Evolutionary conservation across 2,329 filamentous ascomycete species (phyloP), one percentile per base, ranked within the genome.

Genomic region (Annulohypoxylon truncatum): DNA sequence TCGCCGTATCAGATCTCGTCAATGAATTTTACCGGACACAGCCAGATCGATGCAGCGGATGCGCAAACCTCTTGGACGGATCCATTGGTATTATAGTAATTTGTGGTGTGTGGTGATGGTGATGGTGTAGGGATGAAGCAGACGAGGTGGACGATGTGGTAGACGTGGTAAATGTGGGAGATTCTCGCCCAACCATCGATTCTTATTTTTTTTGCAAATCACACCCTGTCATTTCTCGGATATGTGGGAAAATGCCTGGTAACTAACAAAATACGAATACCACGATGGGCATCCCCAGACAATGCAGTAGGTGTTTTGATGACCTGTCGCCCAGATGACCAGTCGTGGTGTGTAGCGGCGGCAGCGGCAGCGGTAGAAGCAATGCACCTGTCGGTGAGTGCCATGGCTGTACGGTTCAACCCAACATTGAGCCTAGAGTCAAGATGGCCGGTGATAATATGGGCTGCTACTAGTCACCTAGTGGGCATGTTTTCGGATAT

Each of bases 371-470:
- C 42, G 22, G 42, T 22, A 46, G 38, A 28, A 44, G 52, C 52
- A 60, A 53, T 67, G 67, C 67, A 67, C 59, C 51, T 64, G 64
- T 64, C 67, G 64, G 67, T 69, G 67, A 69, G 67, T 61, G 26
- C 60, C 42, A 53, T 59, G 35, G 13, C 35, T 38, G 35, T 38
- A 38, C 7, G 60, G 67, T 62, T 60, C 60, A 62, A 55, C 60
- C 60, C 60, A 67, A 62, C 60, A 57, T 69, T 59, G 50, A 69
- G 54, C 56, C 63, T 61, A 59, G 9, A 52, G 29, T 31, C 46
- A 54, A 44, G 59, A 62, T 54, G 35, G 35, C 44, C 53, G 47
- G 29, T 46, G 59, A 54, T 47, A 33, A 40, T 56, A 40, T 47
- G 44, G 40, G 44, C 42, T 57, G 46, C 20, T 35, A 52, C 35